Evolutionary conservation across 345 rosid species (phyloP), one percentile per base, ranked within the genome.

Genomic region (Lagerstroemia speciosa): DNA sequence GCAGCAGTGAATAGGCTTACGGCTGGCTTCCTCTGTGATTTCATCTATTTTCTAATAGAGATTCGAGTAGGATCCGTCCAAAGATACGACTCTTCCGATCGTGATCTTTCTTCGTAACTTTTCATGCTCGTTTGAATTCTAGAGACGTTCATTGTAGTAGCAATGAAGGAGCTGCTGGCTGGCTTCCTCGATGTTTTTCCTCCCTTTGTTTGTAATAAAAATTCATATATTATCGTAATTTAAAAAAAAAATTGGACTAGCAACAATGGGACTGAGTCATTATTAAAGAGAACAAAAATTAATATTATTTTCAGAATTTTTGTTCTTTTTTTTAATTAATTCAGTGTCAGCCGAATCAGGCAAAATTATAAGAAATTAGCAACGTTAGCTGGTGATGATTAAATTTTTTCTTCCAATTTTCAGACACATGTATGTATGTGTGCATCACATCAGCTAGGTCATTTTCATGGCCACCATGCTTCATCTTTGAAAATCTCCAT

Each of bases 381-480:
- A 43, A 43, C 15, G 22, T 48, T 48, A 48, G 55, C 55, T 48
- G 24, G 24, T 19, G 55, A 20, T 48, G 24, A 19, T 48, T 1
- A 45, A 11, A 11, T 45, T 4, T 15, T 45, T n/a, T n/a, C n/a
- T n/a, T n/a, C n/a, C 17, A 15, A 38, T 38, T 45, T 45, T 4
- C 1, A 45, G 50, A 45, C 50, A 15, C n/a, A n/a, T n/a, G 15
- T 19, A 12, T 15, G 50, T 45, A 15, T 45, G 15, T 45, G 19
- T 45, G 68, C 68, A 66, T 45, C 52, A 43, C 58, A 66, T 30
- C 32, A 45, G 69, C 58, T 27, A 29, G 38, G 32, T 57, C 70
- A 50, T 37, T 50, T 48, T 67, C 43, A 50, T 67, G 36, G 53
- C 61, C 30, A 24, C 61, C 61, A 7, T 24, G 61, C 61, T 24